Evolutionary conservation across 148 eudicot genomes (phyloP), one percentile per base, ranked within the genome.

Genomic region (Chenopodium berlandieri): DNA sequence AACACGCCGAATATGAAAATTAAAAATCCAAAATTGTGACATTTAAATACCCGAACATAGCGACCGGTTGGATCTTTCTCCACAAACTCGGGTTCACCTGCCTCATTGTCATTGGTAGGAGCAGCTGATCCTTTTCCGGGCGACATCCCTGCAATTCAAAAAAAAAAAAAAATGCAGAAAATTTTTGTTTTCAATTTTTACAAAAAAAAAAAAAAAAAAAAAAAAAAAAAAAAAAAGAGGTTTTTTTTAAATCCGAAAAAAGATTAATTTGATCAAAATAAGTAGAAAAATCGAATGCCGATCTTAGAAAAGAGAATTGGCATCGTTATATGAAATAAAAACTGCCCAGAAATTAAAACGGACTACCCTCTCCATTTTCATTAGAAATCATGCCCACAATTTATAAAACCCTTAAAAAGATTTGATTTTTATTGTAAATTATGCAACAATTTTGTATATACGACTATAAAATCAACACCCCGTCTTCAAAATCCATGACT

Each of bases 21-120:
- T 5, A 40, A 60, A 60, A 19, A 30, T 4, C 22, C 10, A 46
- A 23, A 50, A 52, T 71, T 46, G 27, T 71, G 74, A 70, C 19
- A 23, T 6, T 25, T 12, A 10, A 27, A 19, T 94, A 94, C 98
- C 95, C 97, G 91, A 83, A 93, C 88, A 78, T 92, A 94, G 65
- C 98, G 92, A 73, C 92, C 92, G 25, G 75, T 83, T 4, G 94
- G 91, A 80, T 91, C 94, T 40, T 69, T 90, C 85, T 94, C 98
- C 4, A 89, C 90, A 52, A 73, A 85, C 74, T 90, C 90, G 71
- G 72, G 82, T 17, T 89, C 90, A 73, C 70, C 58, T 75, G 65
- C 64, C 64, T 77, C 88, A 20, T 23, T 32, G 27, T 64, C 78
- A 13, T 63, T 82, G 63, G 54, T 9, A 58, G 46, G 75, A 81